Conservation (phyloP, 441 rosid species). For the Macaranga tanarius region DNA sequence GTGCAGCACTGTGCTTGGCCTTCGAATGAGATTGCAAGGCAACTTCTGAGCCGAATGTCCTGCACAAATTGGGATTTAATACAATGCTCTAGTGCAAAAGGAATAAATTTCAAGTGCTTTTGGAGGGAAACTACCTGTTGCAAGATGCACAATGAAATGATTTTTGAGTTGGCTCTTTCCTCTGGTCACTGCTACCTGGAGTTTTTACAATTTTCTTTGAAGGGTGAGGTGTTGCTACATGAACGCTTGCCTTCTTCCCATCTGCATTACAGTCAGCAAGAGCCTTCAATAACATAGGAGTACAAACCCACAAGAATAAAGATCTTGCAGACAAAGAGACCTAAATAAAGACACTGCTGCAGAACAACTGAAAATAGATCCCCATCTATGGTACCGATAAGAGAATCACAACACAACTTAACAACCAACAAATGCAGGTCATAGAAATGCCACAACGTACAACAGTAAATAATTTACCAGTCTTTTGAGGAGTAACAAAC, state of each 20-base stretch:
- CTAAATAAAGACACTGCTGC: neutral
- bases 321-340: neutral
- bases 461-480: constrained; percentile 39
- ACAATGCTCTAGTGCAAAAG: neutral
- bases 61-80: constrained; percentile 14
- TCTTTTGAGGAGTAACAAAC: constrained; percentile 57
- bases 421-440: neutral
- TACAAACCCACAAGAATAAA: neutral
- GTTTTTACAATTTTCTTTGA: constrained; percentile 53
- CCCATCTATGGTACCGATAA: neutral
- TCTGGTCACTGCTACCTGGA: constrained; percentile 35
- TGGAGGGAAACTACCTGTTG: constrained; percentile 37
- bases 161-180: constrained; percentile 46
- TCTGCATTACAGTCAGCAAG: constrained; percentile 34
- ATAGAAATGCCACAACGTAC: neutral
- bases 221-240: constrained; percentile 78
- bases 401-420: neutral
- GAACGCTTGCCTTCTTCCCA: constrained; percentile 47
- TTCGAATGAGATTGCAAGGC: constrained; percentile 73
- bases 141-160: constrained; percentile 59
- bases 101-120: neutral
- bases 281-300: neutral
- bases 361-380: constrained; percentile 1
- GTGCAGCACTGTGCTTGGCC: constrained; percentile 63
- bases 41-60: constrained; percentile 61